Percentiles rank a stretch among this genome's conserved stretches.
Conservation (phyloP, 495 filamentous ascomycete genomes). For the Lindgomyces ingoldianus region DNA sequence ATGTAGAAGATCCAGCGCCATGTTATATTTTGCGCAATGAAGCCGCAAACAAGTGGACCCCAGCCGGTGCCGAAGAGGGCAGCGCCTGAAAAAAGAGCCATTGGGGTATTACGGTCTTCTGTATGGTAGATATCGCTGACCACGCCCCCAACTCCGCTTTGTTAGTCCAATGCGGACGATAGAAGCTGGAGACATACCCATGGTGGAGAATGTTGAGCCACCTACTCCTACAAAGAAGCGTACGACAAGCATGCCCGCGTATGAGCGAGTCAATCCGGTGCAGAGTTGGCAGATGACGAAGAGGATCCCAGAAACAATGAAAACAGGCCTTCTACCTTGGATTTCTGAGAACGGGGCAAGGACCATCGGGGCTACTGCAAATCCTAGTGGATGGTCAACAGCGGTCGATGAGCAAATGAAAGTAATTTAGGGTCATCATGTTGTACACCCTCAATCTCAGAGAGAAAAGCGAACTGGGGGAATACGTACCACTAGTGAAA, state of each 20-base stretch:
- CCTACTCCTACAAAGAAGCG: slow-evolving; percentile 76
- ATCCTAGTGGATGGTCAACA: slow-evolving; percentile 53
- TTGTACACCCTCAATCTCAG: too few relatives aligned
- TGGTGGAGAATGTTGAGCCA: slow-evolving; percentile 80
- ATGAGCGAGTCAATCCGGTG: slow-evolving; percentile 71
- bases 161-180: not conserved
- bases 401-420: too few relatives aligned
- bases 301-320: slow-evolving; percentile 69
- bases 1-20: slow-evolving; percentile 95
- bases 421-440: too few relatives aligned
- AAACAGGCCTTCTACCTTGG: slow-evolving; percentile 76
- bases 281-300: slow-evolving; percentile 70
- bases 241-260: slow-evolving; percentile 73
- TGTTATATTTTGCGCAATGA: slow-evolving; percentile 63
- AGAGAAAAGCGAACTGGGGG: not conserved
- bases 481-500: slow-evolving; percentile 59
- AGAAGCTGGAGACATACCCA: slow-evolving; percentile 45
- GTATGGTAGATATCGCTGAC: slow-evolving; percentile 85
- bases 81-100: slow-evolving; percentile 78
- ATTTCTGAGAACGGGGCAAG: slow-evolving; percentile 90
- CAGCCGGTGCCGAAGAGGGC: slow-evolving; percentile 80
- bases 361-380: slow-evolving; percentile 84
- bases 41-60: slow-evolving; percentile 72
- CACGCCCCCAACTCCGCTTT: slow-evolving; percentile 71
- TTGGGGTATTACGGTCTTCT: slow-evolving; percentile 79